These are phyloP conservation scores for Singerocomus inundabilis DNA, from an alignment of 1,284 basidiomycete species.

Conservation along the genomic window DNA sequence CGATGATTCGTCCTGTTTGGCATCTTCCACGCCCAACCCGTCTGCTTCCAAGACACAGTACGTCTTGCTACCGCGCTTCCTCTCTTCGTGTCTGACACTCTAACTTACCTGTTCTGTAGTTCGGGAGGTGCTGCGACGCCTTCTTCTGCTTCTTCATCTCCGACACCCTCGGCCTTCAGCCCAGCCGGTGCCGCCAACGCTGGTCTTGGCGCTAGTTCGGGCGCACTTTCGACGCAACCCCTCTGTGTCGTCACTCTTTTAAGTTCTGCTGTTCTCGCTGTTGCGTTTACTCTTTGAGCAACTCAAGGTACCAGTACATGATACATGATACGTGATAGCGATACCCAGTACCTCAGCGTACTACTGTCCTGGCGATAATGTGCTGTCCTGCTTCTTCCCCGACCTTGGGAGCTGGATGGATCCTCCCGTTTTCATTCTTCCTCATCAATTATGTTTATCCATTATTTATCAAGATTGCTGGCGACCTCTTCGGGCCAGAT, in stretches of 20 bases:
- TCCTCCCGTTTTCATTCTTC: slow-evolving; percentile 1
- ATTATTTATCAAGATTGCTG: slow-evolving; percentile 14
- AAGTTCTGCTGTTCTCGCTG: slow-evolving; percentile 12
- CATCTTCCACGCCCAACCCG: slow-evolving; percentile 19
- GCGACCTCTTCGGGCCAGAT: slow-evolving; percentile 11
- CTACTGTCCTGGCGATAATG: slow-evolving; percentile 27
- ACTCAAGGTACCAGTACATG: slow-evolving; percentile 3
- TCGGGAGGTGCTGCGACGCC: no score
- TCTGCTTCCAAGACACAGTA: slow-evolving; percentile 22
- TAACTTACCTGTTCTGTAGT: background rate
- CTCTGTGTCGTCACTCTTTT: slow-evolving; percentile 20
- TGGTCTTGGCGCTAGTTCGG: slow-evolving; percentile 39
- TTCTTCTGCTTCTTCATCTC: no score
- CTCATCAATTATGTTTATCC: slow-evolving; percentile 16
- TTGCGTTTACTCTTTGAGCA: slow-evolving; percentile 20
- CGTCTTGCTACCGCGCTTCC: slow-evolving; percentile 7
- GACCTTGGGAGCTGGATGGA: slow-evolving; percentile 13
- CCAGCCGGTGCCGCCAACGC: slow-evolving; percentile 55
- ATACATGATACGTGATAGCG: slow-evolving; percentile 5
- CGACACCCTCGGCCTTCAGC: slow-evolving; percentile 19
- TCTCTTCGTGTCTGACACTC: slow-evolving; percentile 8
- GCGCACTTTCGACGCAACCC: slow-evolving; percentile 20
- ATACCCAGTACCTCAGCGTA: slow-evolving; percentile 14
- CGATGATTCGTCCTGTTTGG: slow-evolving; percentile 50
- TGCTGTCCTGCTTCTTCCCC: background rate